Evolutionary conservation across 495 filamentous ascomycete species (phyloP).

Genomic region (Arthonia radiata): DNA sequence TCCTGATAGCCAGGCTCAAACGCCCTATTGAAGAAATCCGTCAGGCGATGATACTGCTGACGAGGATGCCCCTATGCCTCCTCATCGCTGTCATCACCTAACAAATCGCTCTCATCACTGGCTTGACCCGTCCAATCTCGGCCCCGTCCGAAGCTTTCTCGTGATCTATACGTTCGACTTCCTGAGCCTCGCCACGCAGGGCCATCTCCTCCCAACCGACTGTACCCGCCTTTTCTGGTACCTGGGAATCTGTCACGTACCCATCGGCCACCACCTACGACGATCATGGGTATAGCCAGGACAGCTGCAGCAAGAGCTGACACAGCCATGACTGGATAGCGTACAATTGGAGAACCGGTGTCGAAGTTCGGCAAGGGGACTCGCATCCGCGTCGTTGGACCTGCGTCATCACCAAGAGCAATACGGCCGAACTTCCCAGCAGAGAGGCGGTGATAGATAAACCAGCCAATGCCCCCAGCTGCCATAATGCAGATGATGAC

Average conservation of each 20-base stretch:
- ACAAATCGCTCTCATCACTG: constrained; percentile 65
- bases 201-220: constrained; percentile 16
- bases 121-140: constrained; percentile 61
- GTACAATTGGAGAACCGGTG: constrained; percentile 42
- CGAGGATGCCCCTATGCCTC: too few species aligned
- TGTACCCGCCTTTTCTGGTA: constrained; percentile 15
- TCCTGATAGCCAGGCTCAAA: background rate
- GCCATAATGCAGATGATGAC: constrained; percentile 45
- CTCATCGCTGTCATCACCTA: constrained; percentile 85
- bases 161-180: constrained; percentile 45
- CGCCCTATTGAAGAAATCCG: background rate
- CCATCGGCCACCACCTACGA: constrained; percentile 30
- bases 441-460: constrained; percentile 66
- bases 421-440: constrained; percentile 78
- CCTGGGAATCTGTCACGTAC: constrained; percentile 3
- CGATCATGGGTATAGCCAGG: constrained; percentile 47
- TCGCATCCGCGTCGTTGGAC: constrained; percentile 1
- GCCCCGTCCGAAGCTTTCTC: constrained; percentile 64
- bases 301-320: constrained; percentile 53
- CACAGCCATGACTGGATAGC: constrained; percentile 53
- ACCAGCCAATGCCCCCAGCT: constrained; percentile 55
- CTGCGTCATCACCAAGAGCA: constrained; percentile 27
- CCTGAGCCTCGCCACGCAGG: constrained; percentile 19
- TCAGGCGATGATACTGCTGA: constrained; percentile 18
- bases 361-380: constrained; percentile 21